Base-by-base conservation (phyloP, 108 stramenopile genomes). In the Stephanodiscus triporus region DNA sequence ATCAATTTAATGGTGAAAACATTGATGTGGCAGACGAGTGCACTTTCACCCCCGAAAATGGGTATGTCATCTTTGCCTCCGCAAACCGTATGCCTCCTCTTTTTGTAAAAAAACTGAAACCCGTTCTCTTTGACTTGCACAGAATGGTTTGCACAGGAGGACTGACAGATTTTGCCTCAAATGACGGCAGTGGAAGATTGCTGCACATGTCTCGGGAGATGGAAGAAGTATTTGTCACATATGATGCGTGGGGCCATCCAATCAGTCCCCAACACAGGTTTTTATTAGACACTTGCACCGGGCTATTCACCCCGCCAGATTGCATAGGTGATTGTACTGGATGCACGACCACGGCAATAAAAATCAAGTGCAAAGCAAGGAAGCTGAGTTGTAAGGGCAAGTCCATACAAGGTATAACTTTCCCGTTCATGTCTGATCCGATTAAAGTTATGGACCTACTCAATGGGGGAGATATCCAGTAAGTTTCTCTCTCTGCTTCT, bases 21-120 rank as follows among this genome's bases (percentile, higher is more conserved):
- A 68, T 80, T 53, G 22, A 59, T 29, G 22, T 80, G 20, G 78
- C 72, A 47, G 78, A 80, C 1, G 24, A 49, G 11, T 80, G 78
- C 32, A 22, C 37, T 17, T 61, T 80, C 42, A 69, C 55, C 55
- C 55, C 56, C 42, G 14, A 9, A 23, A 43, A 66, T 27, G 47
- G 43, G 42, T 30, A 19, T 16, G 50, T 45, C 2, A 20, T 30
- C 17, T n/a, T 16, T 11, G 27, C 50, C 14, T 34, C 32, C 5
- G 32, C 34, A 34, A 20, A 11, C 14, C 37, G 29, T 68, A 30
- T 49, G 1, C 45, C 3, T 45, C 11, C n/a, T 42, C 23, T 56
- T 40, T 23, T 42, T 42, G 9, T 17, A 58, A 6, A 9, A 4
- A 42, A 42, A 9, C 40, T 70, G 38, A 32, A 20, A 56, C 37